Conservation (phyloP, 208 protist species). For the Zelonia costaricensis region DNA sequence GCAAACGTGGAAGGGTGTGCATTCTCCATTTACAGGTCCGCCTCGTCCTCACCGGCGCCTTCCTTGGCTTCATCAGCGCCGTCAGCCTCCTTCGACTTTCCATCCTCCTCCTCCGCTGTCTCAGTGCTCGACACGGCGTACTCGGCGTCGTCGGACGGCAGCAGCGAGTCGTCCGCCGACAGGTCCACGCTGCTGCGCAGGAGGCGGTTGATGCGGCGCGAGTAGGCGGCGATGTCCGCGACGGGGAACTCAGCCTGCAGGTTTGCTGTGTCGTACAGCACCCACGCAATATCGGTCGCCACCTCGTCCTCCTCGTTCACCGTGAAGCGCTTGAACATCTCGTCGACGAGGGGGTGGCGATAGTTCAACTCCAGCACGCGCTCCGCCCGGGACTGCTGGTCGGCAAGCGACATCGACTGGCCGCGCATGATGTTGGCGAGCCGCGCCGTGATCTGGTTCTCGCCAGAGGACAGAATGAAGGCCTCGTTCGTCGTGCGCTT, state of each 20-base stretch:
- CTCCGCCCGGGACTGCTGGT: conserved; percentile 51
- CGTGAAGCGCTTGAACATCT: conserved; percentile 89
- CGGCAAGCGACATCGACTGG: conserved; percentile 88
- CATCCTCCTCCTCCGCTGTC: conserved; percentile 30
- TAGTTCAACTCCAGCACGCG: conserved; percentile 99
- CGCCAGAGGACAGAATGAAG: conserved; percentile 92
- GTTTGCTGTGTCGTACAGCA: conserved; percentile 97
- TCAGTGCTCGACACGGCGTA: conserved; percentile 51
- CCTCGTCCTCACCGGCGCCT: conserved; percentile 22
- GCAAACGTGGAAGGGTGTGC: no score
- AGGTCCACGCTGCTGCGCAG: conserved; percentile 88
- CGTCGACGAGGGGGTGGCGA: conserved; percentile 95
- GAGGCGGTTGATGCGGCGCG: conserved; percentile 87
- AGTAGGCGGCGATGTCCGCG: conserved; percentile 72
- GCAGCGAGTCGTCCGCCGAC: conserved; percentile 55
- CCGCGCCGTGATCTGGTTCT: conserved; percentile 96
- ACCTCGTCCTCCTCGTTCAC: conserved; percentile 84
- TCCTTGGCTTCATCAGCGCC: background rate
- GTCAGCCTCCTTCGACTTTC: background rate
- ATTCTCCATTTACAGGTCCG: conserved; percentile 29
- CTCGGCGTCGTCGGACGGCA: conserved; percentile 77
- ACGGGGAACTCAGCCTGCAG: conserved; percentile 95
- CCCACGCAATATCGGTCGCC: conserved; percentile 88
- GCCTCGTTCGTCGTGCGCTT: conserved; percentile 94
- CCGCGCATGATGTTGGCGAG: conserved; percentile 97